phyloP scores from a whole-genome alignment of 495 filamentous ascomycete species.

The Neurospora sp. region DNA sequence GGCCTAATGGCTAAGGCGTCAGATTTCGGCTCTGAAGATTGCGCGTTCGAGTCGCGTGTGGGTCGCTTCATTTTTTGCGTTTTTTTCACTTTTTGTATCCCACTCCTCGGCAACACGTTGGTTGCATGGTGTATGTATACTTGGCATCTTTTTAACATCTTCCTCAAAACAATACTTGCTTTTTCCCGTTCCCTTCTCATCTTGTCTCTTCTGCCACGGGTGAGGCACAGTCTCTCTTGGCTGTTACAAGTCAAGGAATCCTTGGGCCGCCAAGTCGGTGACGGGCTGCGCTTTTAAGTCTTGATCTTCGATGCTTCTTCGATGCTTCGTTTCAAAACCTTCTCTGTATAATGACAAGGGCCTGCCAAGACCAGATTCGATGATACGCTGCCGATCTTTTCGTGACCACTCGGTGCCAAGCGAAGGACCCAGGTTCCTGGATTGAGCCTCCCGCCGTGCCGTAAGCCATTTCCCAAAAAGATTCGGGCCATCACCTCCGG shows the following conservation, averaged over 20 bases:
- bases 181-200: background rate
- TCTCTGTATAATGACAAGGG: background rate
- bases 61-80: slow-evolving; percentile 11
- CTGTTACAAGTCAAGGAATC: background rate
- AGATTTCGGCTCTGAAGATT: slow-evolving; percentile 26
- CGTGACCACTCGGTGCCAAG: background rate
- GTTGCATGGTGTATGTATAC: background rate
- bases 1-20: slow-evolving; percentile 9
- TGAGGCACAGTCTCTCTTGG: background rate
- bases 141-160: background rate
- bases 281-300: background rate
- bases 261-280: background rate
- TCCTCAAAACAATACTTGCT: background rate
- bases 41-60: slow-evolving; percentile 24
- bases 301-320: background rate
- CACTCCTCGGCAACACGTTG: background rate
- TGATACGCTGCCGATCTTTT: background rate
- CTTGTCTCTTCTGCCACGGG: background rate
- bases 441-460: slow-evolving; percentile 22
- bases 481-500: slow-evolving; percentile 17
- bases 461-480: slow-evolving; percentile 19
- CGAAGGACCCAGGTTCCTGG: slow-evolving; percentile 14
- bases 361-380: background rate
- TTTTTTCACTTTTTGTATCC: background rate
- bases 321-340: background rate